Percentiles rank a stretch among this genome's conserved stretches.
Conservation (phyloP, 441 rosid genomes). For the Iberis amara region DNA sequence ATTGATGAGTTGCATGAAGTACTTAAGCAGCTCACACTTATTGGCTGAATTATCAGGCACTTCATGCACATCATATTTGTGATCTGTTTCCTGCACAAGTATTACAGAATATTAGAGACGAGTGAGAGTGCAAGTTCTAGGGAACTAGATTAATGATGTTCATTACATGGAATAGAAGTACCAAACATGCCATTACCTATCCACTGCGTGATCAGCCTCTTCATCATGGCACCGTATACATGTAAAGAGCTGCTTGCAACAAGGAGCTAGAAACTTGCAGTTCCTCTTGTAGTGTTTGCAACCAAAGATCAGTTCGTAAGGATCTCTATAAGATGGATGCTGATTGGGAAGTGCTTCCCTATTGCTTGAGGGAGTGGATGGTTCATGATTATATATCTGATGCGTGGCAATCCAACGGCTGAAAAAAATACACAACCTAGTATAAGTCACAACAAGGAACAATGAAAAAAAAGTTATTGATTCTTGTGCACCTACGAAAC, state of each 20-base stretch:
- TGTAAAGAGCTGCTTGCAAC: slow-evolving; percentile 62
- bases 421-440: slow-evolving; percentile 35
- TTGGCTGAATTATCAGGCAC: slow-evolving; percentile 61
- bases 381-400: slow-evolving; percentile 30
- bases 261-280: slow-evolving; percentile 58
- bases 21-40: slow-evolving; percentile 46
- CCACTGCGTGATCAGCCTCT: slow-evolving; percentile 53
- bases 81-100: slow-evolving; percentile 44
- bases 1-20: slow-evolving; percentile 53
- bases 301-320: slow-evolving; percentile 38
- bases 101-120: too few species aligned
- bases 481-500: neutral
- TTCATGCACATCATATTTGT: slow-evolving; percentile 85
- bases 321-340: slow-evolving; percentile 53
- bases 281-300: slow-evolving; percentile 78
- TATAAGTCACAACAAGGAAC: slow-evolving; percentile 23
- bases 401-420: slow-evolving; percentile 67
- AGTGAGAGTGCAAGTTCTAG: too few species aligned
- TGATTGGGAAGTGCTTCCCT: slow-evolving; percentile 48
- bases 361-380: slow-evolving; percentile 28
- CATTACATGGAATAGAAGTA: slow-evolving; percentile 6
- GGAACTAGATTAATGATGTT: slow-evolving; percentile 7
- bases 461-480: neutral
- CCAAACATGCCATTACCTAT: slow-evolving; percentile 42
- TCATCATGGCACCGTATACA: slow-evolving; percentile 87